phyloP scores from a whole-genome alignment of 169 alveolate species.

The Theileria equi region DNA sequence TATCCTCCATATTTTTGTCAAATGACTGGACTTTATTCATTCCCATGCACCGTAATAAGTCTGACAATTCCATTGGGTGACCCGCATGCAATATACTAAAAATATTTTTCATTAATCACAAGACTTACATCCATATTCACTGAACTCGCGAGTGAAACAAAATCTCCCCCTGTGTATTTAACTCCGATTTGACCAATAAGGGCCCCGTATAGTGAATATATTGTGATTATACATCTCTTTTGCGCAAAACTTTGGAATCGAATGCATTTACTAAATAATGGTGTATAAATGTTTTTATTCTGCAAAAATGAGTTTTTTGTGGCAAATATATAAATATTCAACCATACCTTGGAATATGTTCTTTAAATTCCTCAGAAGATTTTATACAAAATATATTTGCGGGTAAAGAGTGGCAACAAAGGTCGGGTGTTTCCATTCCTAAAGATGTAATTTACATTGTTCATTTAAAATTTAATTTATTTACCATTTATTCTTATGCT shows the following conservation, averaged over 20 bases:
- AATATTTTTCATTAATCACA: background rate
- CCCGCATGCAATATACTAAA: slow-evolving; percentile 19
- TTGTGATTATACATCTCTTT: background rate
- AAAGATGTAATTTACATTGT: no score
- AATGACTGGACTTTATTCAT: no score
- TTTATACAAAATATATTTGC: slow-evolving; percentile 43
- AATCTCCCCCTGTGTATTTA: slow-evolving; percentile 1
- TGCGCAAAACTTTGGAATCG: background rate
- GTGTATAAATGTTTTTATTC: background rate
- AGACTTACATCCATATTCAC: slow-evolving; percentile 4
- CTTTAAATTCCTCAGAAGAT: no score
- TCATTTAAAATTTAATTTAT: no score
- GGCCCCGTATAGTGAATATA: slow-evolving; percentile 7
- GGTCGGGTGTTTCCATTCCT: slow-evolving; percentile 62
- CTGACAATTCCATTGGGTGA: slow-evolving; percentile 19
- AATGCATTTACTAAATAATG: background rate
- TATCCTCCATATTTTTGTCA: no score
- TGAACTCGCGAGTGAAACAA: slow-evolving; percentile 18
- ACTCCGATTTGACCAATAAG: slow-evolving; percentile 13
- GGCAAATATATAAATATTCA: no score
- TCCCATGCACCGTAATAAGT: no score
- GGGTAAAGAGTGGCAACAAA: slow-evolving; percentile 51
- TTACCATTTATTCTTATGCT: no score
- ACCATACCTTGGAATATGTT: no score
- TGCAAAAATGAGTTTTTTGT: background rate